phyloP scores from a whole-genome alignment of 768 basidiomycete species.

The Leucocoprinus sp. region DNA sequence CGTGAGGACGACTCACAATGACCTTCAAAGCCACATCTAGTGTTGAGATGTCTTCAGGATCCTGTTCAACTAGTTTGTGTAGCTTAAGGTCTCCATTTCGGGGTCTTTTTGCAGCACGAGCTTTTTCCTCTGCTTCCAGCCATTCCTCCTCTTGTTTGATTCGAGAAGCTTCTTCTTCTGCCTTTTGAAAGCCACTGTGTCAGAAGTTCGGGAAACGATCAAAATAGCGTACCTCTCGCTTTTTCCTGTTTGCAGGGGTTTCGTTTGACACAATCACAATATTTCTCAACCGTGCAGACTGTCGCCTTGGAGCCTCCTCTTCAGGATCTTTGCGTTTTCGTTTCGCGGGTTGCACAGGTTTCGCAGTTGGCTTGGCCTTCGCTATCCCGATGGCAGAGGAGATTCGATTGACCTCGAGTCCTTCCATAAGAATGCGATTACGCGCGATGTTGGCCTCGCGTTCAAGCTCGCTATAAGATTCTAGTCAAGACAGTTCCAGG shows the following conservation, averaged over 20 bases:
- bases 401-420: slow-evolving; percentile 13
- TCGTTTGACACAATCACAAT: slow-evolving; percentile 47
- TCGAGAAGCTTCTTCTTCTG: slow-evolving; percentile 41
- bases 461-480: slow-evolving; percentile 46
- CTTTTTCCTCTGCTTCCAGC: slow-evolving; percentile 53
- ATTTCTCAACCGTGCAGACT: slow-evolving; percentile 57
- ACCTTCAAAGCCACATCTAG: slow-evolving; percentile 38
- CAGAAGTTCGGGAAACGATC: neutral
- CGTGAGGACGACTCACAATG: slow-evolving; percentile 26
- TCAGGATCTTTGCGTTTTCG: slow-evolving; percentile 42
- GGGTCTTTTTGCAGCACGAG: slow-evolving; percentile 56
- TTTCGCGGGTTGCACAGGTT: slow-evolving; percentile 55
- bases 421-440: slow-evolving; percentile 65
- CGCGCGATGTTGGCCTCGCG: slow-evolving; percentile 77
- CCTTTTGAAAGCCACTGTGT: slow-evolving; percentile 21
- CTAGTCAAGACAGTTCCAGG: neutral
- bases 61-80: slow-evolving; percentile 40
- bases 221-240: slow-evolving; percentile 49
- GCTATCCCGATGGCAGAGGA: slow-evolving; percentile 26
- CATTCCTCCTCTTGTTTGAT: slow-evolving; percentile 54
- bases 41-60: slow-evolving; percentile 34
- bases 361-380: slow-evolving; percentile 35
- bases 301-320: slow-evolving; percentile 47
- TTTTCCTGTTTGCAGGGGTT: slow-evolving; percentile 51
- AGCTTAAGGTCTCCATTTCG: slow-evolving; percentile 62